These are phyloP conservation scores for Acer yangbiense DNA, from an alignment of 345 rosid species.

Conservation along the genomic window DNA sequence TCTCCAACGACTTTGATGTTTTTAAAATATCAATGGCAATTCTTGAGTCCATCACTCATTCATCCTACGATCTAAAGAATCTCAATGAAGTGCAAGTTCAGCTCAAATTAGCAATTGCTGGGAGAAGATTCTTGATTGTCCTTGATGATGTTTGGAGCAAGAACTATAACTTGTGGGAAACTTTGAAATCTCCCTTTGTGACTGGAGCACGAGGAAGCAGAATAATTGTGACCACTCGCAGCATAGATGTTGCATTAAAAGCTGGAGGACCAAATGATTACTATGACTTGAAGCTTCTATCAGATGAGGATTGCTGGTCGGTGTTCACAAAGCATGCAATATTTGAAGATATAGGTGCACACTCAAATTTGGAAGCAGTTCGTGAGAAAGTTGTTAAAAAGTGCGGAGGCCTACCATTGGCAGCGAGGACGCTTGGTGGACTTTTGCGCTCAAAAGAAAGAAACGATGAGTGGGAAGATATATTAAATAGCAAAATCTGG, in stretches of 20 bases:
- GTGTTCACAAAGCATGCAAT: neutral
- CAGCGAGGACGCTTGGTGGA: neutral
- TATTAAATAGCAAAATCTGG: neutral
- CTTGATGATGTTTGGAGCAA: neutral
- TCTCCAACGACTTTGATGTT: neutral
- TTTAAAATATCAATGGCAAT: neutral
- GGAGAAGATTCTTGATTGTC: neutral
- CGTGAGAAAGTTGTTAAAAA: neutral
- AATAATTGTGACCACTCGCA: neutral
- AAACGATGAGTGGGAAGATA: neutral
- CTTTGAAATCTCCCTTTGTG: neutral
- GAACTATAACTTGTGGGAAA: too few relatives aligned
- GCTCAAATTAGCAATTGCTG: neutral
- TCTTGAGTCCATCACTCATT: neutral
- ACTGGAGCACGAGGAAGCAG: neutral
- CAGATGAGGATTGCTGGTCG: neutral
- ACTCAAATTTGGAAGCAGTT: neutral
- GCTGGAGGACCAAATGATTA: neutral
- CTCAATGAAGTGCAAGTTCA: neutral
- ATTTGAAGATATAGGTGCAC: neutral
- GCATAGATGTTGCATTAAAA: neutral
- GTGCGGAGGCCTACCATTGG: neutral
- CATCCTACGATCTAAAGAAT: neutral
- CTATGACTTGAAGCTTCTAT: neutral
- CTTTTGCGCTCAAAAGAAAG: neutral